Conservation (phyloP, 495 filamentous ascomycete genomes). For the Lasiosphaeria hispida region DNA sequence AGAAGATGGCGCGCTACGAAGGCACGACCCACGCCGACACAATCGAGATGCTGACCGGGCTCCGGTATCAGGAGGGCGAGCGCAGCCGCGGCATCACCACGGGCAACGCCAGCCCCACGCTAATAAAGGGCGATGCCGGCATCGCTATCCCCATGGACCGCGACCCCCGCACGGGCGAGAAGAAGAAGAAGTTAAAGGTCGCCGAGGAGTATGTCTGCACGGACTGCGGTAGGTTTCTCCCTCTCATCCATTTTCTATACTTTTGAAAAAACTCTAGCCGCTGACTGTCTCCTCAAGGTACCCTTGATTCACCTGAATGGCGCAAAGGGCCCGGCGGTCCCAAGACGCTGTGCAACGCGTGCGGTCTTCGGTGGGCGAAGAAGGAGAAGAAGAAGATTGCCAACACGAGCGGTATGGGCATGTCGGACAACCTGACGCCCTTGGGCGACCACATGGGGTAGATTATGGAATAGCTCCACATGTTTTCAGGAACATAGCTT, state of each 20-base stretch:
- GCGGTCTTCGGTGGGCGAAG: conserved; percentile 83
- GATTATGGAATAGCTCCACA: background rate
- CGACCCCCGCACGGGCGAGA: conserved; percentile 65
- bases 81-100: conserved; percentile 85
- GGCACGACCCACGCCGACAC: conserved; percentile 74
- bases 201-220: conserved; percentile 94
- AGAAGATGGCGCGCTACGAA: conserved; percentile 75
- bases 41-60: conserved; percentile 90
- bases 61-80: conserved; percentile 87
- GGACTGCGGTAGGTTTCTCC: conserved; percentile 67
- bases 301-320: conserved; percentile 93
- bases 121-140: conserved; percentile 83
- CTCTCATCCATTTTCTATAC: background rate
- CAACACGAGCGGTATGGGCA: conserved; percentile 4
- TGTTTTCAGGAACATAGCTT: too few relatives aligned
- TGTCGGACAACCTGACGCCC: background rate
- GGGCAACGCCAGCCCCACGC: conserved; percentile 69
- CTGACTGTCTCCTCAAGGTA: conserved; percentile 41
- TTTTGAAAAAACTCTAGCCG: background rate
- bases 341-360: conserved; percentile 97
- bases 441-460: conserved; percentile 10
- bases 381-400: conserved; percentile 65
- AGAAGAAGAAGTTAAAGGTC: conserved; percentile 85
- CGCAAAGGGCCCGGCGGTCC: conserved; percentile 90
- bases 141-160: conserved; percentile 79